These are phyloP conservation scores for Eucalyptus fibrosa DNA, from an alignment of 345 rosid species.

Conservation along the genomic window DNA sequence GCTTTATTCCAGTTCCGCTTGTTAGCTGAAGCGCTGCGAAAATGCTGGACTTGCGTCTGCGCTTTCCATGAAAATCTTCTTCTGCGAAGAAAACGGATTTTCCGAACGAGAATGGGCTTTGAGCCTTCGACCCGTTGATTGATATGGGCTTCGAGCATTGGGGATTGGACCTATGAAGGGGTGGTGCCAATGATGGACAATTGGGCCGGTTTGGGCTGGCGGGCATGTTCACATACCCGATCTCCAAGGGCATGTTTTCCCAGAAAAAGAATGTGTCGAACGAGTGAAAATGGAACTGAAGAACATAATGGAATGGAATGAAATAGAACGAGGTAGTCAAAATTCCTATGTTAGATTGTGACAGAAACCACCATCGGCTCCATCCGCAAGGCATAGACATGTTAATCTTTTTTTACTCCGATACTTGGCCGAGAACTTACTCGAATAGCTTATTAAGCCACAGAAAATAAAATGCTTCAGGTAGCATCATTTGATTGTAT, in stretches of 20 bases:
- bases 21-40: neutral
- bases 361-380: neutral
- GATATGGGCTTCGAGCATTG: neutral
- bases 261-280: neutral
- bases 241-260: neutral
- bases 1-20: neutral
- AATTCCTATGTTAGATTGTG: neutral
- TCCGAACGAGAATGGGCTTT: neutral
- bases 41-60: neutral
- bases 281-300: too few relatives aligned
- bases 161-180: neutral
- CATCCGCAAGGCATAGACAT: too few relatives aligned
- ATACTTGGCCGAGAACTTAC: too few relatives aligned
- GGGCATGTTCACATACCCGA: neutral
- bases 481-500: neutral
- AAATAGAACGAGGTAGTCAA: neutral
- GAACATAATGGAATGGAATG: too few relatives aligned
- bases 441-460: too few relatives aligned
- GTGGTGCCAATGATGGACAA: neutral
- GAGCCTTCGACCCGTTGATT: neutral
- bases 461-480: too few relatives aligned
- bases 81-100: neutral
- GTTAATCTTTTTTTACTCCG: too few relatives aligned
- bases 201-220: neutral
- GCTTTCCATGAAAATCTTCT: neutral